These are phyloP conservation scores for Trifolium subterraneum DNA, from an alignment of 306 rosid species.

Conservation along the genomic window DNA sequence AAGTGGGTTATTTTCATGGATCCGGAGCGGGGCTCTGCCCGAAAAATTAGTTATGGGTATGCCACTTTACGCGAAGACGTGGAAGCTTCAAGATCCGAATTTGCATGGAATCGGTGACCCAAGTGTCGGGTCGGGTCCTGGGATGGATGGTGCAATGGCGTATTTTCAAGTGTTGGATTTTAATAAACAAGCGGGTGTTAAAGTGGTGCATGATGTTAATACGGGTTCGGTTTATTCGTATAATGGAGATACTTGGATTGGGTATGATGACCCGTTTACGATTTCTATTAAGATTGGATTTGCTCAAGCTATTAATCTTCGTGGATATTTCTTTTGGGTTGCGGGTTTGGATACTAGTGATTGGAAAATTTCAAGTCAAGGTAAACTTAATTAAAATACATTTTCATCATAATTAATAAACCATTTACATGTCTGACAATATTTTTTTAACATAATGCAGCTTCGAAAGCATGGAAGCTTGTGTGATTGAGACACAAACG, in stretches of 20 bases:
- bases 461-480: slow-evolving; percentile 39
- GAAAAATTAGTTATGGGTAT: slow-evolving; percentile 67
- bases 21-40: slow-evolving; percentile 48
- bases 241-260: slow-evolving; percentile 54
- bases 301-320: slow-evolving; percentile 71
- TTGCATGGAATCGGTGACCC: slow-evolving; percentile 53
- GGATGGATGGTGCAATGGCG: slow-evolving; percentile 45
- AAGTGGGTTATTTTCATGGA: slow-evolving; percentile 71
- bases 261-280: slow-evolving; percentile 55
- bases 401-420: not conserved
- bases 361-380: slow-evolving; percentile 47
- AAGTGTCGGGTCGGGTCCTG: slow-evolving; percentile 59
- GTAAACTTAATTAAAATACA: slow-evolving; percentile 5
- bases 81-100: slow-evolving; percentile 55
- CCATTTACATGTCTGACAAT: not conserved
- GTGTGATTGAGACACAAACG: not conserved
- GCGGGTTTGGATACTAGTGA: slow-evolving; percentile 49
- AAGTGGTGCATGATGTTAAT: slow-evolving; percentile 39
- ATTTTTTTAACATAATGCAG: slow-evolving; percentile 36
- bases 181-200: slow-evolving; percentile 22
- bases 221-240: slow-evolving; percentile 52
- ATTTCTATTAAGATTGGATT: slow-evolving; percentile 53
- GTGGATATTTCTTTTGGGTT: slow-evolving; percentile 91
- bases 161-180: slow-evolving; percentile 44
- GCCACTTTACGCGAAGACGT: slow-evolving; percentile 66